Evolutionary conservation across 2,329 filamentous ascomycete genomes (phyloP).

Genomic region (Biscogniauxia mediterranea): DNA sequence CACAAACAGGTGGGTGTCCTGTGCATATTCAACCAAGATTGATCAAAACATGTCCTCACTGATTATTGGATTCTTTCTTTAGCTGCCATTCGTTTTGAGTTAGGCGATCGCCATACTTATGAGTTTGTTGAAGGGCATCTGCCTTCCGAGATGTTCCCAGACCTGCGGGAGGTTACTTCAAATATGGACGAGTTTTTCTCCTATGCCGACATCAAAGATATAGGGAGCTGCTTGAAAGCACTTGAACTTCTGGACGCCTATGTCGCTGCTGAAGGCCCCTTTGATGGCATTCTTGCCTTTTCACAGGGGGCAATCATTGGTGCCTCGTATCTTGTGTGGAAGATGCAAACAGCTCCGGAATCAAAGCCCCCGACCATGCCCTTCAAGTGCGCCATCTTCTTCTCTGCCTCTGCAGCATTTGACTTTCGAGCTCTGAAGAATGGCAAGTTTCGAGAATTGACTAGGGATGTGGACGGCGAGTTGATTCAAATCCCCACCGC

Average conservation of each 20-base stretch:
- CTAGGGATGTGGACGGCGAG: not conserved
- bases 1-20: too few species aligned
- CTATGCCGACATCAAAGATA: too few species aligned
- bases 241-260: not conserved
- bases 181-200: too few species aligned
- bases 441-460: not conserved
- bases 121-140: not conserved
- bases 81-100: not conserved
- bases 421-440: not conserved
- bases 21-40: too few species aligned
- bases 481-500: conserved; percentile 1
- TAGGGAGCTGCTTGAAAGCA: not conserved
- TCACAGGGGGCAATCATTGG: conserved; percentile 8
- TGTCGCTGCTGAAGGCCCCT: conserved; percentile 4
- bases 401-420: not conserved
- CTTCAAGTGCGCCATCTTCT: not conserved
- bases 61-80: not conserved
- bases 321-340: conserved; percentile 3
- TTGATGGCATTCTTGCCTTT: conserved; percentile 8
- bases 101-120: not conserved
- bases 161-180: too few species aligned
- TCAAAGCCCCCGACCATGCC: not conserved
- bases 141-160: not conserved
- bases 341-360: not conserved
- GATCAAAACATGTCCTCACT: too few species aligned